Evolutionary conservation across 352 stramenopile genomes (phyloP), one percentile per base, ranked within the genome.

Genomic region (Phytophthora capsici): DNA sequence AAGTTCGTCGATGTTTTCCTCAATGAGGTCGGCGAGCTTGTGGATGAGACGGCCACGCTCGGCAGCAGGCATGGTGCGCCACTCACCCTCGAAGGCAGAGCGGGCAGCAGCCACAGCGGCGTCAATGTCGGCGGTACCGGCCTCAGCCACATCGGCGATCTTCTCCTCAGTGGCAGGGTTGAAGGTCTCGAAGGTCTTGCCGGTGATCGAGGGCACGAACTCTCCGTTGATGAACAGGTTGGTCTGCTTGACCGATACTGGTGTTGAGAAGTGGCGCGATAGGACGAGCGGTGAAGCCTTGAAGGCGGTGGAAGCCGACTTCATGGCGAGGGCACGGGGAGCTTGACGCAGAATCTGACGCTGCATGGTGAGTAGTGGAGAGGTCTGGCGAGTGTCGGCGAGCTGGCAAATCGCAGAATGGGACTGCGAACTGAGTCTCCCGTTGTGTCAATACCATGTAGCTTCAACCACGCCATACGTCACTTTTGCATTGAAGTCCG

Each of bases 171-270:
- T 95, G 1, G 86, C 77, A n/a, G 88, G 89, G 73, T 96, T 90
- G 59, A 90, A 80, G 17, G 76, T 90, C 44, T 87, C 74, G 62
- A 96, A 96, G 4, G 80, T 95, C 52, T 82, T 75, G 34, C 88
- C 88, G 32, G 66, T 74, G 19, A 69, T 46, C 8, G 83, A 77
- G 12, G 88, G 75, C 46, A 96, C 88, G 55, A 95, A 96, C 67
- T 95, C 67, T 72, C 78, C 78, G 72, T 93, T 88, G 68, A 97
- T 96, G 52, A 97, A 80, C 44, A 97, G 69, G 36, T 91, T 84
- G 59, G 84, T 92, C 69, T 92, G 82, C 67, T 82, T 87, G 23
- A 86, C 59, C 26, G 63, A 20, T 34, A 84, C 70, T 0, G 68
- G 57, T 4, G 61, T 55, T 4, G 77, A 77, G 58, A 87, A 86